Evolutionary conservation across 2,329 filamentous ascomycete genomes (phyloP).

Genomic region (Leptographium procerum): DNA sequence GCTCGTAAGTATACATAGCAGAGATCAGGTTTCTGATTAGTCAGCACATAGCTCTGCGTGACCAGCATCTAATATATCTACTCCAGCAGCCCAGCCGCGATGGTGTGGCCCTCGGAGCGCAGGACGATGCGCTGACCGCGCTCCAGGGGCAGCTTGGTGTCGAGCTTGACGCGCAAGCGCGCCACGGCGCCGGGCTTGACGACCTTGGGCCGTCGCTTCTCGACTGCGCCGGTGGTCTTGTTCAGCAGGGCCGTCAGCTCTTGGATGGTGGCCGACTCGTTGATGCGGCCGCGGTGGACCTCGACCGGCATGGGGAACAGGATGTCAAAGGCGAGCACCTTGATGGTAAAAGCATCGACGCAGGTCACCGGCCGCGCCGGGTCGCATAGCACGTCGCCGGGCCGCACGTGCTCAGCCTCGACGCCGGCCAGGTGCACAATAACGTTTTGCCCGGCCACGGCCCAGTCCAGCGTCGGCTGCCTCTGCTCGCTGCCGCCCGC

Average conservation of each 20-base stretch:
- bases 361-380: constrained; percentile 55
- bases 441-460: constrained; percentile 67
- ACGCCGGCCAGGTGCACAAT: constrained; percentile 76
- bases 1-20: no score
- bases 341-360: constrained; percentile 64
- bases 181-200: constrained; percentile 72
- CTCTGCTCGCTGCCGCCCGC: constrained; percentile 32
- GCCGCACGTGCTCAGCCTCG: constrained; percentile 68
- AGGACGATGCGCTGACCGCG: constrained; percentile 70
- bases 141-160: constrained; percentile 67
- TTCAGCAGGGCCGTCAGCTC: constrained; percentile 65
- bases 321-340: constrained; percentile 81
- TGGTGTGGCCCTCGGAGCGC: constrained; percentile 66
- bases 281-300: constrained; percentile 74
- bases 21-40: no score
- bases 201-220: constrained; percentile 77
- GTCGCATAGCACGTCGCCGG: constrained; percentile 79
- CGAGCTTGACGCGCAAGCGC: constrained; percentile 63
- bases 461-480: constrained; percentile 33
- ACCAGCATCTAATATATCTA: constrained; percentile 23
- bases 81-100: constrained; percentile 80
- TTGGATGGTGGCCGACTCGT: constrained; percentile 63
- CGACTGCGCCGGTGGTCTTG: constrained; percentile 61
- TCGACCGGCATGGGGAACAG: constrained; percentile 83
- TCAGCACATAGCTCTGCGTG: no score